Percentiles rank a stretch among this genome's conserved stretches.
These are phyloP conservation scores for Hyphopichia pseudoburtonii DNA, from an alignment of 1,139 yeast genomes.

Conservation along the genomic window DNA sequence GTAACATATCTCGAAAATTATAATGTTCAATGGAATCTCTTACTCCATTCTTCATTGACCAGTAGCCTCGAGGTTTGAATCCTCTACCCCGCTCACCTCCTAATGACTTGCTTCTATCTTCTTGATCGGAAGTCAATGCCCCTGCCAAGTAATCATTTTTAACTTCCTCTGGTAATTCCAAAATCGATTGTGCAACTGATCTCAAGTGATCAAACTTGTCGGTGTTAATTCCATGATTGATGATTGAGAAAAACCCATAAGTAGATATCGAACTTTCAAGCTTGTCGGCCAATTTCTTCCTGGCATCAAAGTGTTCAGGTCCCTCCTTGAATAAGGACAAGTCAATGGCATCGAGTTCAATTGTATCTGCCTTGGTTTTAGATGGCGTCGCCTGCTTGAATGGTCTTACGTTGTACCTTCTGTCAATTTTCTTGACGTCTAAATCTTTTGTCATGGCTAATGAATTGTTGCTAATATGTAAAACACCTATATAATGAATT, in stretches of 20 bases:
- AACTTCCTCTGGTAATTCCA: conserved; percentile 21
- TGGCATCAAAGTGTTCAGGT: conserved; percentile 11
- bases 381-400: conserved; percentile 20
- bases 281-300: conserved; percentile 17
- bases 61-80: conserved; percentile 30
- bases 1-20: conserved; percentile 26
- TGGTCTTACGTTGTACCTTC: conserved; percentile 21
- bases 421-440: conserved; percentile 12
- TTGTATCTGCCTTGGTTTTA: conserved; percentile 9
- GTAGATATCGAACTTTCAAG: conserved; percentile 22
- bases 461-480: no score
- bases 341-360: conserved; percentile 19
- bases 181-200: conserved; percentile 21
- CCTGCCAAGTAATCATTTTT: conserved; percentile 24
- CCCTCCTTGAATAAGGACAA: conserved; percentile 19
- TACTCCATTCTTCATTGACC: conserved; percentile 33
- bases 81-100: conserved; percentile 33
- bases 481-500: no score
- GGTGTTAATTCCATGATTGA: conserved; percentile 20
- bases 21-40: conserved; percentile 29
- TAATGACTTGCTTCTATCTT: conserved; percentile 27
- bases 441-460: conserved; percentile 4
- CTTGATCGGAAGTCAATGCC: conserved; percentile 29
- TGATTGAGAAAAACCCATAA: conserved; percentile 20
- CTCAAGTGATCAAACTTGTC: conserved; percentile 18